Conservation (phyloP, 306 rosid species). For the Pterocarpus santalinus region DNA sequence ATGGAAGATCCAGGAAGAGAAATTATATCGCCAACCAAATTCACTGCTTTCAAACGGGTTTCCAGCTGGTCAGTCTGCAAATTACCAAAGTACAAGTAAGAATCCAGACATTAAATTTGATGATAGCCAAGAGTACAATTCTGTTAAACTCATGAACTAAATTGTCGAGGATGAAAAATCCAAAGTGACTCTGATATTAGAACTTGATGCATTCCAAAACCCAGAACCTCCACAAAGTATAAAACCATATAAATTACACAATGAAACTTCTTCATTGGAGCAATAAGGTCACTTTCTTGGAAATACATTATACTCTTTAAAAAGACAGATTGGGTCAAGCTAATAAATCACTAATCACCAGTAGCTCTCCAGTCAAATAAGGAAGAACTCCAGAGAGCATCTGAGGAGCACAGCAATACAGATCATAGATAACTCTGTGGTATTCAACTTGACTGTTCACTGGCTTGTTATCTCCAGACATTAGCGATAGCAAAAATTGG, state of each 20-base stretch:
- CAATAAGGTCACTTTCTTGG: constrained; percentile 24
- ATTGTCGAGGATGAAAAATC: constrained; percentile 4
- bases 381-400: constrained; percentile 85
- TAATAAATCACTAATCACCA: constrained; percentile 69
- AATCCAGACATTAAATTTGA: constrained; percentile 42
- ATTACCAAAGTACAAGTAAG: constrained; percentile 50
- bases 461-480: constrained; percentile 86
- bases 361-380: constrained; percentile 90
- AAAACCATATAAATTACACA: constrained; percentile 16
- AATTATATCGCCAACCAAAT: constrained; percentile 90
- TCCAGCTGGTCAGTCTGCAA: constrained; percentile 94
- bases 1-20: constrained; percentile 76
- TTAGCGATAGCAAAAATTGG: constrained; percentile 81
- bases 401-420: constrained; percentile 92
- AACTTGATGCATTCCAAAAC: constrained; percentile 28
- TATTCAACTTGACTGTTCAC: constrained; percentile 69
- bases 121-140: neutral
- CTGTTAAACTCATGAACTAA: constrained; percentile 22
- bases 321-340: constrained; percentile 11
- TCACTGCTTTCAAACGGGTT: constrained; percentile 90
- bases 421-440: constrained; percentile 88
- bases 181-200: constrained; percentile 23
- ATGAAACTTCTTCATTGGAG: neutral
- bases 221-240: constrained; percentile 32
- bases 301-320: constrained; percentile 13